Evolutionary conservation across 2,329 filamentous ascomycete genomes (phyloP).

Genomic region (Pseudogymnoascus sp.): DNA sequence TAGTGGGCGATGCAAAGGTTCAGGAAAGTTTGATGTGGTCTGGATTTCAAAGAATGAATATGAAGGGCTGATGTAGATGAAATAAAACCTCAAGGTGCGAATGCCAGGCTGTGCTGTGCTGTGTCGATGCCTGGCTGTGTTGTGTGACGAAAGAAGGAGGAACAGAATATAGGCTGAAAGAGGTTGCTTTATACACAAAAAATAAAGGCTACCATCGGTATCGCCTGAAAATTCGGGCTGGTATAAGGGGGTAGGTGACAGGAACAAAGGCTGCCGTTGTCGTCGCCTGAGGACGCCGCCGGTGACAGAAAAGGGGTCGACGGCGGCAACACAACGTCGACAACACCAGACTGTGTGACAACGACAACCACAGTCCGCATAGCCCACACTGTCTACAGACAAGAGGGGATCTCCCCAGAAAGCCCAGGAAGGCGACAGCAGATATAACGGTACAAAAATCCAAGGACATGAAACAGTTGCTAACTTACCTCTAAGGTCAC

Average conservation of each 20-base stretch:
- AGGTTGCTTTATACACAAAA: neutral
- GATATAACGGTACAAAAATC: neutral
- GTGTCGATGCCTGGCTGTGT: neutral
- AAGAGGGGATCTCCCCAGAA: neutral
- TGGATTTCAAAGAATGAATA: neutral
- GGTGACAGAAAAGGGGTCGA: neutral
- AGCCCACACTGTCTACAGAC: neutral
- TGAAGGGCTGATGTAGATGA: neutral
- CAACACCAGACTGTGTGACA: neutral
- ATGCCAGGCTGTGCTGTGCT: neutral
- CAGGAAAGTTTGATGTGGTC: too few species aligned
- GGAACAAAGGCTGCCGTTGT: neutral
- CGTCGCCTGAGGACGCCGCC: neutral
- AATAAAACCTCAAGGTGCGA: neutral
- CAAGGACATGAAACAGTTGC: neutral
- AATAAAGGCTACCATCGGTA: neutral
- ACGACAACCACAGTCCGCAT: neutral
- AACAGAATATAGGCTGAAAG: neutral
- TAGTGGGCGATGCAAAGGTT: neutral
- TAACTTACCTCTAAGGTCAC: neutral
- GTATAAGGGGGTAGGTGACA: neutral
- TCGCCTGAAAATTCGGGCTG: neutral
- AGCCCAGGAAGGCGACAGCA: neutral
- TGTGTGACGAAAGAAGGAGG: neutral
- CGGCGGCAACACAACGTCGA: neutral